These are phyloP conservation scores for Bruguiera parviflora DNA, from an alignment of 345 rosid species.

Conservation along the genomic window DNA sequence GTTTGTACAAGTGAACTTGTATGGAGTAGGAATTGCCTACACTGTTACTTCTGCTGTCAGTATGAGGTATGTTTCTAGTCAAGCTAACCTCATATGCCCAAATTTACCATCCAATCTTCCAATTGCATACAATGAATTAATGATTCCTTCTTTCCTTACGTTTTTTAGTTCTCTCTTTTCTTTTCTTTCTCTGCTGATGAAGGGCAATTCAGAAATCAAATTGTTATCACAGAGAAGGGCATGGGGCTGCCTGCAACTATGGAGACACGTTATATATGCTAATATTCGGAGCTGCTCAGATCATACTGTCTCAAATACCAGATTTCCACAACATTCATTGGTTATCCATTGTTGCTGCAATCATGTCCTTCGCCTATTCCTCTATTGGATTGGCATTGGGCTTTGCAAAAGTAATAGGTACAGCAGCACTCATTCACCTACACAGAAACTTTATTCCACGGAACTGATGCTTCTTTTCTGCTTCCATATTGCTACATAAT, in stretches of 20 bases:
- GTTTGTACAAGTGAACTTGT: slow-evolving; percentile 34
- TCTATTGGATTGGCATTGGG: slow-evolving; percentile 33
- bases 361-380: slow-evolving; percentile 39
- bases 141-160: not conserved
- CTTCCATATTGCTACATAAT: not conserved
- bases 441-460: not conserved
- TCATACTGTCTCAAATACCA: slow-evolving; percentile 35
- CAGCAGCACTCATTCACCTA: not conserved
- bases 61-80: slow-evolving; percentile 34
- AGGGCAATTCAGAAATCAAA: slow-evolving; percentile 26
- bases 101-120: not conserved
- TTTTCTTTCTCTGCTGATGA: not conserved
- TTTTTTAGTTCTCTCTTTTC: not conserved
- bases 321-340: slow-evolving; percentile 33
- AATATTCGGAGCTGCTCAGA: slow-evolving; percentile 28
- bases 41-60: slow-evolving; percentile 45
- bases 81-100: not conserved
- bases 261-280: slow-evolving; percentile 19
- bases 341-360: slow-evolving; percentile 35
- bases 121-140: no score
- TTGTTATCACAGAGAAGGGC: slow-evolving; percentile 15
- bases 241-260: slow-evolving; percentile 1
- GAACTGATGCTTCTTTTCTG: no score
- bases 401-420: slow-evolving; percentile 29
- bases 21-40: slow-evolving; percentile 45